Evolutionary conservation across 2,329 filamentous ascomycete genomes (phyloP).

Genomic region (Colletotrichum orbiculare): DNA sequence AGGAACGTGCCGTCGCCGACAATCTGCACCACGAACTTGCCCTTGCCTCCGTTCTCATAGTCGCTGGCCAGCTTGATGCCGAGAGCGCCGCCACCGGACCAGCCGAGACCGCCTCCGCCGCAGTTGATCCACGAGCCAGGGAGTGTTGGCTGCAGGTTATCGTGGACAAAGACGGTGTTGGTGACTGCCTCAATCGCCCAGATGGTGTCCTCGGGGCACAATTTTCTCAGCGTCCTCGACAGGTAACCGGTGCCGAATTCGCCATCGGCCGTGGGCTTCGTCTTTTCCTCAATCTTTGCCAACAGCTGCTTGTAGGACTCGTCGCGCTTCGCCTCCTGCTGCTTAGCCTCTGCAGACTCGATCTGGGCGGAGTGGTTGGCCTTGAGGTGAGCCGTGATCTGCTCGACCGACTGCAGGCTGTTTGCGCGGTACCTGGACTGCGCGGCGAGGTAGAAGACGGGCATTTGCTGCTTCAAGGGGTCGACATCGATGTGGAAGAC

Average conservation of each 20-base stretch:
- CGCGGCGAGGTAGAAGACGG: constrained; percentile 77
- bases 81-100: constrained; percentile 80
- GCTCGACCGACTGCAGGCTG: constrained; percentile 71
- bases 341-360: constrained; percentile 44
- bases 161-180: constrained; percentile 72
- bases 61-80: constrained; percentile 79
- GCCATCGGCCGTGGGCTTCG: constrained; percentile 69
- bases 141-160: constrained; percentile 75
- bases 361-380: constrained; percentile 56
- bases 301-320: constrained; percentile 69
- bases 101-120: constrained; percentile 82
- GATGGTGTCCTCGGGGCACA: constrained; percentile 66
- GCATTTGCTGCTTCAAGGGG: constrained; percentile 77
- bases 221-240: constrained; percentile 44
- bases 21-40: constrained; percentile 64
- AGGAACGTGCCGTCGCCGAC: constrained; percentile 69
- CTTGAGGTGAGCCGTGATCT: constrained; percentile 73
- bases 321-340: constrained; percentile 66
- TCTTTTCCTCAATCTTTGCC: constrained; percentile 66
- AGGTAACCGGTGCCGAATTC: constrained; percentile 54
- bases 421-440: constrained; percentile 75
- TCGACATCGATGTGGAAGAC: constrained; percentile 75
- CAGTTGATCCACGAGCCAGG: constrained; percentile 85
- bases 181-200: constrained; percentile 85
- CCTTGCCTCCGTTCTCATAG: constrained; percentile 54